Evolutionary conservation across 2,329 filamentous ascomycete species (phyloP).

Genomic region (Podosphaera aphanis): DNA sequence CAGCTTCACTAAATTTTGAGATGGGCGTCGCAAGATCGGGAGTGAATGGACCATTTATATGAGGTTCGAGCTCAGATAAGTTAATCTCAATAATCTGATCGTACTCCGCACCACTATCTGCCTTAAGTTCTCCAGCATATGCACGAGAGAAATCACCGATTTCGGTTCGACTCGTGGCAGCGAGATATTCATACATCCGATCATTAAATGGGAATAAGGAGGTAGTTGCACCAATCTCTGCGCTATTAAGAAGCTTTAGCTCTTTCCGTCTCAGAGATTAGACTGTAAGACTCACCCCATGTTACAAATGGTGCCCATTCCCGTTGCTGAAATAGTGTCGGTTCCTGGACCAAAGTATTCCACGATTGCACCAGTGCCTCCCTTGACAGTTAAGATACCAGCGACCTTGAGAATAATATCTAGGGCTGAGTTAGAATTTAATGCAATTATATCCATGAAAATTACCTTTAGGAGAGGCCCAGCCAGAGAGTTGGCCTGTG

Average conservation of each 20-base stretch:
- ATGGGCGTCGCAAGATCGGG: slow-evolving; percentile 85
- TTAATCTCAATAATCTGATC: slow-evolving; percentile 82
- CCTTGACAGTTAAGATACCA: slow-evolving; percentile 91
- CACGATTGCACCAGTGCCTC: slow-evolving; percentile 78
- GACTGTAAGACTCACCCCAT: slow-evolving; percentile 26
- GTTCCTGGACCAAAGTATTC: slow-evolving; percentile 55
- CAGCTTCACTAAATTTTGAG: slow-evolving; percentile 67
- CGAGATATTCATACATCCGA: slow-evolving; percentile 89
- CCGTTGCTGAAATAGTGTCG: slow-evolving; percentile 52
- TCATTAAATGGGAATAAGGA: slow-evolving; percentile 96
- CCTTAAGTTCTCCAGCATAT: slow-evolving; percentile 62
- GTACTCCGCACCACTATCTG: slow-evolving; percentile 59
- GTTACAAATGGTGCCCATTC: slow-evolving; percentile 55
- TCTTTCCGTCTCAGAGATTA: slow-evolving; percentile 9
- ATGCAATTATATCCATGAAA: slow-evolving; percentile 7
- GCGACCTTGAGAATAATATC: slow-evolving; percentile 96
- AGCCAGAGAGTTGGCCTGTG: slow-evolving; percentile 62
- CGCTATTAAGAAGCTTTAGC: slow-evolving; percentile 14
- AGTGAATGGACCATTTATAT: slow-evolving; percentile 93
- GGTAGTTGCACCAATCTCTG: slow-evolving; percentile 66
- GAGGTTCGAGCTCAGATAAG: slow-evolving; percentile 71
- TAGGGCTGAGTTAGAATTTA: slow-evolving; percentile 16
- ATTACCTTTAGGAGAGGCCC: slow-evolving; percentile 79
- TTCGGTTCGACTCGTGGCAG: slow-evolving; percentile 66
- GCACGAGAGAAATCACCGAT: slow-evolving; percentile 76